A percentile compares a stretch with the other conserved stretches of the same genome.
These are phyloP conservation scores for Paraphaeosphaeria minitans DNA, from an alignment of 2,329 filamentous ascomycete genomes.

Conservation along the genomic window DNA sequence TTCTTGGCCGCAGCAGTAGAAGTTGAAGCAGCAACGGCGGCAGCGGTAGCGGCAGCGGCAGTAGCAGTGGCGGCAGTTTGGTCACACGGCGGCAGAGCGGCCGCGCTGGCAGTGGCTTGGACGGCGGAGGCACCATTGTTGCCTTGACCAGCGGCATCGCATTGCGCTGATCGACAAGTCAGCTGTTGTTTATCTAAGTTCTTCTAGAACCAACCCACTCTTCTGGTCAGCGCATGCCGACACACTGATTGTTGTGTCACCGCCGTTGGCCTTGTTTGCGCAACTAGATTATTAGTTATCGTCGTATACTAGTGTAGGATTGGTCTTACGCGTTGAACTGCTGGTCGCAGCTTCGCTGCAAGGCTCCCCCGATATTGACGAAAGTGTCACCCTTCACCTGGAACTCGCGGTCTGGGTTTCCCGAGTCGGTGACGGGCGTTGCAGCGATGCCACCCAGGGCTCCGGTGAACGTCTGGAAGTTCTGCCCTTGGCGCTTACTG, in stretches of 20 bases:
- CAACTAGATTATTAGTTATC: conserved; percentile 43
- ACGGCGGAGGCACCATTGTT: conserved; percentile 9
- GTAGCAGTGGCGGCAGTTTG: background rate
- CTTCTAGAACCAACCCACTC: conserved; percentile 18
- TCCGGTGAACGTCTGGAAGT: conserved; percentile 31
- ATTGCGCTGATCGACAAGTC: conserved; percentile 20
- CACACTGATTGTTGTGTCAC: conserved; percentile 25
- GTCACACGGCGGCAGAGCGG: background rate
- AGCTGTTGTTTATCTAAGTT: background rate
- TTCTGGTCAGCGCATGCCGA: conserved; percentile 26
- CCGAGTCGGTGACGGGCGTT: conserved; percentile 24
- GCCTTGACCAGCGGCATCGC: conserved; percentile 15
- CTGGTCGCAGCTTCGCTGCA: conserved; percentile 66
- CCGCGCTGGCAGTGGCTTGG: conserved; percentile 9
- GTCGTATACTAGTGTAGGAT: too few relatives aligned
- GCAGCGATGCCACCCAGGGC: conserved; percentile 32
- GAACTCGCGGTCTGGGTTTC: conserved; percentile 51
- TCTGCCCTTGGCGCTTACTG: conserved; percentile 19
- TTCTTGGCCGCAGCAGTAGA: background rate
- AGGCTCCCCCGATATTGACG: conserved; percentile 59
- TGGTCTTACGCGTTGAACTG: conserved; percentile 59
- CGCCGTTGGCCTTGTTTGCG: conserved; percentile 59
- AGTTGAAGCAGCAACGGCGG: background rate
- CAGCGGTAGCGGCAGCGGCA: background rate
- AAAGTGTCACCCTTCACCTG: conserved; percentile 51